Evolutionary conservation across 345 rosid genomes (phyloP).

Genomic region (Ceriops tagal): DNA sequence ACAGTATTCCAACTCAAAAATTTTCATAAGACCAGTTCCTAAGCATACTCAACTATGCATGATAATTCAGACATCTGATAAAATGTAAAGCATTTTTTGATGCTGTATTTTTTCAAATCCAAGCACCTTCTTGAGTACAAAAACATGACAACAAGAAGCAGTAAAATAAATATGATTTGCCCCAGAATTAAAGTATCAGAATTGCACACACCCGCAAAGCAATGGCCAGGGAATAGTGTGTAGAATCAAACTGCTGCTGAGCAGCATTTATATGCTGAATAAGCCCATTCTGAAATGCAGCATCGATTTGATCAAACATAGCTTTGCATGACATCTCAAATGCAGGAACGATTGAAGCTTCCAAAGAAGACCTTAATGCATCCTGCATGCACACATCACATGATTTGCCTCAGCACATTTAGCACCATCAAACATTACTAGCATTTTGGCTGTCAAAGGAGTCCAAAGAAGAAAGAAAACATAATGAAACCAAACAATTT

Average conservation of each 20-base stretch:
- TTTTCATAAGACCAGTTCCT: background rate
- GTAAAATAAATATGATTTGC: background rate
- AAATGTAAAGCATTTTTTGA: too few species aligned
- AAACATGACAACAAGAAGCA: background rate
- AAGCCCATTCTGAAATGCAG: conserved; percentile 77
- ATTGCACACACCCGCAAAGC: conserved; percentile 58
- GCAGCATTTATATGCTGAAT: conserved; percentile 68
- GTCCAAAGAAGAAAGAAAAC: background rate
- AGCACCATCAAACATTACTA: background rate
- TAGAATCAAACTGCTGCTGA: conserved; percentile 66
- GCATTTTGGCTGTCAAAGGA: background rate
- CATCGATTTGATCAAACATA: conserved; percentile 88
- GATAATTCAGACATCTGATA: too few species aligned
- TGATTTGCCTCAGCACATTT: background rate
- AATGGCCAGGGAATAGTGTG: conserved; percentile 63
- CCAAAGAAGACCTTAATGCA: conserved; percentile 60
- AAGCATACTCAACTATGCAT: too few species aligned
- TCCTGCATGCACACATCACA: conserved; percentile 45
- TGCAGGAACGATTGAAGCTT: conserved; percentile 77
- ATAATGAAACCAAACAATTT: background rate
- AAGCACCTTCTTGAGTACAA: background rate
- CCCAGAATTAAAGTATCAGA: background rate
- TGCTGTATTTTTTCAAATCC: background rate
- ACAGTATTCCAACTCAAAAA: background rate
- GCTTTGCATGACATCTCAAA: conserved; percentile 87